phyloP scores from a whole-genome alignment of 106 monocot species.

The Platanthera guangdongensis region DNA sequence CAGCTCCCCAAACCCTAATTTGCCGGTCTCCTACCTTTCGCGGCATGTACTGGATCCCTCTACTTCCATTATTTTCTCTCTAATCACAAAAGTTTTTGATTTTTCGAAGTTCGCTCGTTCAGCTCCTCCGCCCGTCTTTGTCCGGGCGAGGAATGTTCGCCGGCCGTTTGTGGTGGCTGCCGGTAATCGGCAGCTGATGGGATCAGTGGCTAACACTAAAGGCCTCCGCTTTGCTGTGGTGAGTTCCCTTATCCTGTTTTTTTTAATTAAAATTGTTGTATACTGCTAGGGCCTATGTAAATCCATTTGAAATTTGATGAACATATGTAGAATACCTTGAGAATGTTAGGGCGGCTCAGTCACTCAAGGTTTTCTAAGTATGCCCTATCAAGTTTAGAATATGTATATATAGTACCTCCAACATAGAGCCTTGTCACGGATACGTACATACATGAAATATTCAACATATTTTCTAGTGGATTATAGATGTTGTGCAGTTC shows the following conservation, averaged over 20 bases:
- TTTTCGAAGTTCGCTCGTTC: not conserved
- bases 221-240: slow-evolving; percentile 27
- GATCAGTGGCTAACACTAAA: slow-evolving; percentile 20
- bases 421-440: too few species aligned
- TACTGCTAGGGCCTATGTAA: not conserved
- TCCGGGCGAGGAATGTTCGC: slow-evolving; percentile 9
- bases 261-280: not conserved
- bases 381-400: too few species aligned
- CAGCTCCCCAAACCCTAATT: slow-evolving; percentile 9
- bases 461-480: not conserved
- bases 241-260: not conserved
- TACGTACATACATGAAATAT: too few species aligned
- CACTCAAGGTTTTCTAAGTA: too few species aligned
- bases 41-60: not conserved
- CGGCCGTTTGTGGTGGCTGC: not conserved
- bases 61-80: not conserved
- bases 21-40: slow-evolving; percentile 14
- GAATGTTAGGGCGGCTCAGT: too few species aligned
- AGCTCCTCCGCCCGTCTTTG: slow-evolving; percentile 11
- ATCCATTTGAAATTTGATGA: too few species aligned
- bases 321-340: too few species aligned
- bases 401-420: too few species aligned
- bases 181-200: slow-evolving; percentile 16
- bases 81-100: not conserved
- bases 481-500: not conserved